Percentiles rank a stretch among this genome's conserved stretches.
phyloP scores from a whole-genome alignment of 75 land plant genomes.

The Cryptomeria japonica region DNA sequence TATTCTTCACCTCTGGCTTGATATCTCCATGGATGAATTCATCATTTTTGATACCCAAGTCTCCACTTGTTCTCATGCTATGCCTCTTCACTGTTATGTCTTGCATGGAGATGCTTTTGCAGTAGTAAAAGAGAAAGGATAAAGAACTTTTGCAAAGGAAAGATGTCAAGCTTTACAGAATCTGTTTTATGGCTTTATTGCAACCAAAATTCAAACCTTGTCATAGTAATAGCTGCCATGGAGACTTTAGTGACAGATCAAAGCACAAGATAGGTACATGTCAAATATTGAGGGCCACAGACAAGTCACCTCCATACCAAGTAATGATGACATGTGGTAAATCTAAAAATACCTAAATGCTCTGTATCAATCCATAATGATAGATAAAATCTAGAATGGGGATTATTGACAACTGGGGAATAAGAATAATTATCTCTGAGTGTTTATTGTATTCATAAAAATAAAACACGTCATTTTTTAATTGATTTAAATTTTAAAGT shows the following conservation, averaged over 20 bases:
- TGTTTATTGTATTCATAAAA: background rate
- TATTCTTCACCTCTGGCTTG: background rate
- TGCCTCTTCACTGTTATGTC: background rate
- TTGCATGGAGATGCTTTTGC: background rate
- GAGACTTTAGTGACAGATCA: background rate
- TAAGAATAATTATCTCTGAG: background rate
- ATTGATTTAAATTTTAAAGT: background rate
- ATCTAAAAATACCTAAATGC: background rate
- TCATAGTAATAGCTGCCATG: background rate
- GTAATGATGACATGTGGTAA: background rate
- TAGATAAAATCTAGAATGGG: background rate
- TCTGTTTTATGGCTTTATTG: background rate
- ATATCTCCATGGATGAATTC: background rate
- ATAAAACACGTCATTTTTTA: background rate
- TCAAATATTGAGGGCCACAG: background rate
- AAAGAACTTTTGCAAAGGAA: background rate
- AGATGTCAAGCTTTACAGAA: background rate
- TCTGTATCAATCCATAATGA: background rate
- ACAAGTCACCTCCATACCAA: background rate
- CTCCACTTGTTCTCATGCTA: background rate
- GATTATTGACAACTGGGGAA: background rate
- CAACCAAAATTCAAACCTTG: background rate
- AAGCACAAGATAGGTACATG: background rate
- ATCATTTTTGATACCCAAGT: background rate
- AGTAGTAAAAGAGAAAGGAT: background rate